phyloP scores from a whole-genome alignment of 148 eudicot species.

The Rhododendron kiyosumense region DNA sequence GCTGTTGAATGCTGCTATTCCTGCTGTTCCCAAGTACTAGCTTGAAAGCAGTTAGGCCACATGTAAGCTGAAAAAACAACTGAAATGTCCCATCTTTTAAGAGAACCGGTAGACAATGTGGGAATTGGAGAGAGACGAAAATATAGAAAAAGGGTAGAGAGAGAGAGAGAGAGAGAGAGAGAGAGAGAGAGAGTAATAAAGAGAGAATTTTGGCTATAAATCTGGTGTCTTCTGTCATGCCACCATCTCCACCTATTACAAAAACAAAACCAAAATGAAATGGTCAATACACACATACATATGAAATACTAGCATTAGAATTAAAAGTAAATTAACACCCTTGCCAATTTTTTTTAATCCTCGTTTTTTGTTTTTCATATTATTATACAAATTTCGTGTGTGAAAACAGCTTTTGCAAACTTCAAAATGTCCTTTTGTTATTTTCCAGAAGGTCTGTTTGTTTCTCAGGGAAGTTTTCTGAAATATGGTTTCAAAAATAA shows the following conservation, averaged over 20 bases:
- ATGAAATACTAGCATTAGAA: background rate
- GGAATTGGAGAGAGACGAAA: background rate
- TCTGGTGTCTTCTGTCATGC: conserved; percentile 67
- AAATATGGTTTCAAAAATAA: background rate
- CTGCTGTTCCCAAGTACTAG: no score
- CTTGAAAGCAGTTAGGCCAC: background rate
- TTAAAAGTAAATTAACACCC: no score
- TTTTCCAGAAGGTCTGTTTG: background rate
- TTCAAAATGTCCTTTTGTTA: background rate
- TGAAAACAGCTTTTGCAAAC: background rate
- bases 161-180: no score
- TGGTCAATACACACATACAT: background rate
- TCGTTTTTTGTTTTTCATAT: no score
- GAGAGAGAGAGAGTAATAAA: background rate
- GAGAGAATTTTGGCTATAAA: conserved; percentile 31
- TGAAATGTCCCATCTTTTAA: conserved; percentile 21
- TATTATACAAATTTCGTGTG: background rate
- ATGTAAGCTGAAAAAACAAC: conserved; percentile 3
- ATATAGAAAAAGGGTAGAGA: no score
- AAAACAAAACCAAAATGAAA: background rate
- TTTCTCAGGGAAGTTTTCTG: background rate
- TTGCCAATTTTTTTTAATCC: background rate
- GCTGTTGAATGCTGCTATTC: no score
- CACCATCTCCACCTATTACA: conserved; percentile 86
- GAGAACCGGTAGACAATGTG: background rate